These are phyloP conservation scores for Oryza punctata DNA, from an alignment of 176 grass and related monocot species.

Conservation along the genomic window DNA sequence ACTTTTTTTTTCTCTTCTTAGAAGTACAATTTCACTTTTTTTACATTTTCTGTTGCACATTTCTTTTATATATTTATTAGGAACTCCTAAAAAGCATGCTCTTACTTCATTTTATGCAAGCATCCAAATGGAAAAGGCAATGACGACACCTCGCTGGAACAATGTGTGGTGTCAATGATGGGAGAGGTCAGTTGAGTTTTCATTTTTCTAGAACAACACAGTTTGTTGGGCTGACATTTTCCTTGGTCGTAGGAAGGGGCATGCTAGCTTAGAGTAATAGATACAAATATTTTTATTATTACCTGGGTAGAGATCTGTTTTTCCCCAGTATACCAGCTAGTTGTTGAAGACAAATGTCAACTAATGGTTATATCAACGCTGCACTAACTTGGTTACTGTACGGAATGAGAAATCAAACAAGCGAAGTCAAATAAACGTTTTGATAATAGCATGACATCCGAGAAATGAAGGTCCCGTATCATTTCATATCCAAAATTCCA, in stretches of 20 bases:
- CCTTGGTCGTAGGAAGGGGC: neutral
- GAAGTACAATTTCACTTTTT: neutral
- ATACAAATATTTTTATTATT: constrained; percentile 26
- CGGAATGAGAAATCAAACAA: constrained; percentile 27
- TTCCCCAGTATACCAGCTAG: neutral
- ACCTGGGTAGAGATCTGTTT: neutral
- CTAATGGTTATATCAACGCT: neutral
- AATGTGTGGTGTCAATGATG: constrained; percentile 22
- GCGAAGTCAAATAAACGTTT: constrained; percentile 38
- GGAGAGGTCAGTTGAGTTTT: constrained; percentile 10
- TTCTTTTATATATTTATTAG: constrained; percentile 3
- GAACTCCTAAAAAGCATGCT: neutral
- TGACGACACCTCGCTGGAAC: neutral
- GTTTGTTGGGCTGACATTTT: constrained; percentile 27
- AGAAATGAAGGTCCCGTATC: constrained; percentile 33
- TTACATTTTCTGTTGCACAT: neutral
- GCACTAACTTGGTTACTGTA: neutral
- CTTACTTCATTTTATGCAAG: neutral
- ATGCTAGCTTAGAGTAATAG: neutral
- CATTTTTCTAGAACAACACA: neutral
- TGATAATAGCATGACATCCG: constrained; percentile 38
- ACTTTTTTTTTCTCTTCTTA: neutral
- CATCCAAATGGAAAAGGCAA: constrained; percentile 5
- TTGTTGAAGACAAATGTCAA: constrained; percentile 40
- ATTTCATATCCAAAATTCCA: constrained; percentile 23